phyloP scores from a whole-genome alignment of 805 yeast genomes.

The Yueomyces sinensis region DNA sequence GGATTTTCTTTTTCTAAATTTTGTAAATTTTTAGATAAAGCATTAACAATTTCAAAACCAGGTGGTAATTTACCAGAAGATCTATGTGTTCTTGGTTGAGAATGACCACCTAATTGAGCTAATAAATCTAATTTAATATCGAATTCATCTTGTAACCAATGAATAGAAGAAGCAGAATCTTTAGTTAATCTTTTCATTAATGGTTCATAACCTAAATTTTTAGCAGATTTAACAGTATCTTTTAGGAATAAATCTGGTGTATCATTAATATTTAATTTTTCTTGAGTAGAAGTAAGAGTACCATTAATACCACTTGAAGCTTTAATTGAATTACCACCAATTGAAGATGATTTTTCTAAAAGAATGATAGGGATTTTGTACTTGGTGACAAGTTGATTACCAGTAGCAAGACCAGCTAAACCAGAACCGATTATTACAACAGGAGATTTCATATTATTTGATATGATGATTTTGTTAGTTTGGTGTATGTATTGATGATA shows the following conservation, averaged over 20 bases:
- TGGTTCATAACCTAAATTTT: constrained; percentile 42
- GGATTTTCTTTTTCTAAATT: constrained; percentile 16
- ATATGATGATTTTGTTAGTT: too few relatives aligned
- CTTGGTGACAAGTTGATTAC: constrained; percentile 26
- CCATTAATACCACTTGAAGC: constrained; percentile 63
- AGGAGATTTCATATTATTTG: constrained; percentile 7
- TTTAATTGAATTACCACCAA: constrained; percentile 50
- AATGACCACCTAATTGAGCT: constrained; percentile 71
- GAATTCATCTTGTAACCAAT: constrained; percentile 58
- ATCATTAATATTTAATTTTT: constrained; percentile 36
- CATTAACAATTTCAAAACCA: constrained; percentile 43
- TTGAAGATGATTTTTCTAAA: constrained; percentile 34
- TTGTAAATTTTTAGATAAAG: constrained; percentile 28
- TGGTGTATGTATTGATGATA: too few relatives aligned
- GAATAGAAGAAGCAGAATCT: constrained; percentile 53
- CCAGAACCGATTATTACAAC: constrained; percentile 44
- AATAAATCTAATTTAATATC: constrained; percentile 54
- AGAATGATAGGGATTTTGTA: constrained; percentile 30
- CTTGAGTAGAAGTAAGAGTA: constrained; percentile 50
- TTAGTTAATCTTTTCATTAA: constrained; percentile 47
- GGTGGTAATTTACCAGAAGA: constrained; percentile 49
- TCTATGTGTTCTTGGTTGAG: constrained; percentile 69
- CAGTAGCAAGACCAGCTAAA: constrained; percentile 39
- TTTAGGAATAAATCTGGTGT: constrained; percentile 43
- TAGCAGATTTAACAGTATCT: constrained; percentile 60